These are phyloP conservation scores for Acanthochlamys bracteata DNA, from an alignment of 106 monocot species.

Conservation along the genomic window DNA sequence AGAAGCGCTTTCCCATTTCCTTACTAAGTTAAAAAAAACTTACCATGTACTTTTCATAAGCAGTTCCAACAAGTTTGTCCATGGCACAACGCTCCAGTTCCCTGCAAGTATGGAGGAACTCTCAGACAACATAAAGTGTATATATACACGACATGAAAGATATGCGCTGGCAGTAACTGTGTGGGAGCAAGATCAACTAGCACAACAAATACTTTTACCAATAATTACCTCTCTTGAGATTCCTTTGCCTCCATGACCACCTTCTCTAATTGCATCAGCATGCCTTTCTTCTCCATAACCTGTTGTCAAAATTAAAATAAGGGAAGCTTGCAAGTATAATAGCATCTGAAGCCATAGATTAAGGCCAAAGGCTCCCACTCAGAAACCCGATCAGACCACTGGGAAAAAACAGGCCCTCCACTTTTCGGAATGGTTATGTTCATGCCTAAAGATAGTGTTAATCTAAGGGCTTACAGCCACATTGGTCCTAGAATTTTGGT, in stretches of 20 bases:
- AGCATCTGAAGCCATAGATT: no score
- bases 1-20: neutral
- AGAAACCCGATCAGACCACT: no score
- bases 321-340: neutral
- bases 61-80: conserved; percentile 36
- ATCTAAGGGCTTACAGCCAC: no score
- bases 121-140: neutral
- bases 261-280: conserved; percentile 32
- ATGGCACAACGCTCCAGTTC: conserved; percentile 34
- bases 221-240: conserved; percentile 38
- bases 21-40: neutral
- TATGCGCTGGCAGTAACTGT: neutral
- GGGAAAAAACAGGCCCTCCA: no score
- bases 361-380: no score
- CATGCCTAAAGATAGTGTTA: no score
- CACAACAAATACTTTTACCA: neutral
- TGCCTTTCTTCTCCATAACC: conserved; percentile 31
- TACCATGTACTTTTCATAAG: conserved; percentile 65
- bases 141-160: neutral
- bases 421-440: no score
- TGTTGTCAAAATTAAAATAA: conserved; percentile 13
- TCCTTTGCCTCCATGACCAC: conserved; percentile 24
- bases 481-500: no score
- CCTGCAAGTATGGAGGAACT: conserved; percentile 15
- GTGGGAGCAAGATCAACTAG: no score